These are phyloP conservation scores for Lactifluus subvellereus DNA, from an alignment of 768 basidiomycete genomes.

Conservation along the genomic window DNA sequence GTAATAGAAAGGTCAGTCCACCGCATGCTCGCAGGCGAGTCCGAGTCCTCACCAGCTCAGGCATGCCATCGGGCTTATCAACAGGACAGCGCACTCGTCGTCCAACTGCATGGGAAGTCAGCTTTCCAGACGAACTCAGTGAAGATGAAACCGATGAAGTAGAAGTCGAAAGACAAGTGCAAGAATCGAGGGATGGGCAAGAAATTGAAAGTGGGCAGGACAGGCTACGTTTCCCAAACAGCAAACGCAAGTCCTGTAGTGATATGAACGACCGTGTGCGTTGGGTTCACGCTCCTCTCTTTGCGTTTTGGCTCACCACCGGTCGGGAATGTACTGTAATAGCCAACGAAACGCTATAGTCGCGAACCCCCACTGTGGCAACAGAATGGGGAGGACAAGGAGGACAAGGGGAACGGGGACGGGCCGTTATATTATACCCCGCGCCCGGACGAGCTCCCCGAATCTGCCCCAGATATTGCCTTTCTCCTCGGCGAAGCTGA, in stretches of 20 bases:
- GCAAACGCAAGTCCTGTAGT: constrained; percentile 2
- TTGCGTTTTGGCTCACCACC: neutral
- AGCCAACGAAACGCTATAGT: constrained; percentile 12
- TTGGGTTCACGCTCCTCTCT: neutral
- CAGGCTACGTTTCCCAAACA: neutral
- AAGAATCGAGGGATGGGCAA: neutral
- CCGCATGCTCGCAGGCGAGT: no score
- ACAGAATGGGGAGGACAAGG: neutral
- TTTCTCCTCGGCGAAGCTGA: constrained; percentile 29
- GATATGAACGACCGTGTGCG: constrained; percentile 1
- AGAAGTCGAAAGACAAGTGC: neutral
- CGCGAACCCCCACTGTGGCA: neutral
- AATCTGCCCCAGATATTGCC: constrained; percentile 7
- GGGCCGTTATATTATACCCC: constrained; percentile 8
- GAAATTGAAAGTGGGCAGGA: neutral
- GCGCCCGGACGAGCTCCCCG: constrained; percentile 15
- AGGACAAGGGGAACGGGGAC: neutral
- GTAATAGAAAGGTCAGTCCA: no score
- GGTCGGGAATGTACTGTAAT: neutral
- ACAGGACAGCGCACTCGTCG: constrained; percentile 13
- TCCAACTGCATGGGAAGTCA: constrained; percentile 50
- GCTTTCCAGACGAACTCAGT: constrained; percentile 41
- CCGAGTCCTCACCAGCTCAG: neutral
- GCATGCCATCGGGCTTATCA: neutral
- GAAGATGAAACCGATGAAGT: neutral